These are phyloP conservation scores for Tolypocladium ovalisporum DNA, from an alignment of 2,329 filamentous ascomycete species.

Conservation along the genomic window DNA sequence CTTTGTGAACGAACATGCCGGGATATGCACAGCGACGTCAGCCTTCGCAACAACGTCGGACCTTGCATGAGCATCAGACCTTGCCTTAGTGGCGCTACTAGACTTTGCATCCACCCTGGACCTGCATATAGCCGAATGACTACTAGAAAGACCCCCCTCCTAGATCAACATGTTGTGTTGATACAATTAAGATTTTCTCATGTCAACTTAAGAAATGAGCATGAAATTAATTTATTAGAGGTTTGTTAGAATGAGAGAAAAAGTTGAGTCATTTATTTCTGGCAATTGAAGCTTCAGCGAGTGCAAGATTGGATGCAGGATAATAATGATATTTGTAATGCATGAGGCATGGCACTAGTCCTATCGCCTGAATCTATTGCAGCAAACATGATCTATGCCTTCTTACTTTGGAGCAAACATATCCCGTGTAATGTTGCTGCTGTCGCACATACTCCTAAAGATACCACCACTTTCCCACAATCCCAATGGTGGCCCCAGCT, in stretches of 20 bases:
- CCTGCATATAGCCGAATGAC: neutral
- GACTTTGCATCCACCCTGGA: neutral
- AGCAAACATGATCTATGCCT: neutral
- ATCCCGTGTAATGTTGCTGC: conserved; percentile 57
- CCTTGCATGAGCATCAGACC: neutral
- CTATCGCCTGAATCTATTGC: neutral
- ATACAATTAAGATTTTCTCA: neutral
- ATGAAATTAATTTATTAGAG: too few relatives aligned
- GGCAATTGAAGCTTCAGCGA: too few relatives aligned
- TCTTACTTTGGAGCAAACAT: neutral
- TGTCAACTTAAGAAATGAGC: too few relatives aligned
- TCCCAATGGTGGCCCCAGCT: conserved; percentile 65
- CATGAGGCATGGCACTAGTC: too few relatives aligned
- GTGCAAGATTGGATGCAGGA: too few relatives aligned
- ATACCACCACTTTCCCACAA: conserved; percentile 69
- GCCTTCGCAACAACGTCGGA: neutral
- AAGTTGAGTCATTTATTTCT: too few relatives aligned
- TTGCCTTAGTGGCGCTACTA: neutral
- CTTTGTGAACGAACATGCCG: neutral
- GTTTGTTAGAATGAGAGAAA: too few relatives aligned
- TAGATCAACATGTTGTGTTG: too few relatives aligned
- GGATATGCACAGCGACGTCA: neutral
- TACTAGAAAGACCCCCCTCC: neutral
- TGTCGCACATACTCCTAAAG: conserved; percentile 82
- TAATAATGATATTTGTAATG: too few relatives aligned